A percentile compares a stretch with the other conserved stretches of the same genome.
Conservation (phyloP, 2,329 filamentous ascomycete species). For the Phaeosphaeriaceae sp. region DNA sequence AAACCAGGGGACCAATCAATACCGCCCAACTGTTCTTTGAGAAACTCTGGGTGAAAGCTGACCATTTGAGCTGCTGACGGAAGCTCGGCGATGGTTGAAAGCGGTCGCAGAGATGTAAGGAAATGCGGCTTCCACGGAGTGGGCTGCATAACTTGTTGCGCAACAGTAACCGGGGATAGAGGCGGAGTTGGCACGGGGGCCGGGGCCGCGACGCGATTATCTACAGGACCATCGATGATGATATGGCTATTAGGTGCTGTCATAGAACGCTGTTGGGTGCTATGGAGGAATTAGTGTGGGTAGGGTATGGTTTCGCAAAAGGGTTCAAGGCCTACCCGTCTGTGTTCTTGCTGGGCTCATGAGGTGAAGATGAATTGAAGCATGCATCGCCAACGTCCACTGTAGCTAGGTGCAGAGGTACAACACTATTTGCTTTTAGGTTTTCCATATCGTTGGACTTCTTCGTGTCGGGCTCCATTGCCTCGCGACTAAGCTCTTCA, state of each 20-base stretch:
- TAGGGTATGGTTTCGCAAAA: not conserved
- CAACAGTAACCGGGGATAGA: constrained; percentile 9
- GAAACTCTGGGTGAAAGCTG: constrained; percentile 49
- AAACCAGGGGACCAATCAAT: constrained; percentile 50
- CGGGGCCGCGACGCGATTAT: constrained; percentile 11
- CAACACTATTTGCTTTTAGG: constrained; percentile 7
- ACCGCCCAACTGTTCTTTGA: constrained; percentile 47
- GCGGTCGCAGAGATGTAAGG: constrained; percentile 39
- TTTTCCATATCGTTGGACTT: constrained; percentile 12
- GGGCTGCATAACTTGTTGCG: constrained; percentile 18
- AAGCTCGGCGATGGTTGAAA: constrained; percentile 23
- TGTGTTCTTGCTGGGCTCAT: constrained; percentile 8
- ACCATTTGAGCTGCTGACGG: constrained; percentile 26
- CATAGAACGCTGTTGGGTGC: constrained; percentile 5
- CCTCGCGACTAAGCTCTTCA: constrained; percentile 20
- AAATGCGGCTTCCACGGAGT: constrained; percentile 46
- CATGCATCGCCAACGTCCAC: constrained; percentile 6
- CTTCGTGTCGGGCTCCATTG: constrained; percentile 10
- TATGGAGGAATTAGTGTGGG: constrained; percentile 3
- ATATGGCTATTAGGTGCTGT: constrained; percentile 13
- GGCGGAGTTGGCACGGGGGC: constrained; percentile 18
- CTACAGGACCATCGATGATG: constrained; percentile 28
- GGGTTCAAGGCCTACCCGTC: constrained; percentile 8
- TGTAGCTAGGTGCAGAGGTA: constrained; percentile 11
- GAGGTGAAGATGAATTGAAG: constrained; percentile 24